Evolutionary conservation across 306 rosid species (phyloP).

Genomic region (Purshia tridentata): DNA sequence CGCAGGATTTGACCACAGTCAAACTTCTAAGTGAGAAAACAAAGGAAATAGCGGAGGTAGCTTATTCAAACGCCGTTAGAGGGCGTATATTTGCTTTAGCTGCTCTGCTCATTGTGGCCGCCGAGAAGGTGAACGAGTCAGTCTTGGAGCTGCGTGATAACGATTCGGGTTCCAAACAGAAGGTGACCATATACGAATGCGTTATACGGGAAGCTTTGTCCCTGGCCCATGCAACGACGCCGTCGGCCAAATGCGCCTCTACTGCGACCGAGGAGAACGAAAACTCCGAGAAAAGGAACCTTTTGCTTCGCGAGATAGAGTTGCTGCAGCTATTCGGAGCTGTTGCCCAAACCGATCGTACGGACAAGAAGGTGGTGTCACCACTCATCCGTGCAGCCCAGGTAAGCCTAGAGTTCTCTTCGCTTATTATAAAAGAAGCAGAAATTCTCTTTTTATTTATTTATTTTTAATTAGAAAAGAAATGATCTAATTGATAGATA

Average conservation of each 20-base stretch:
- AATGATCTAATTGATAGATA: no score
- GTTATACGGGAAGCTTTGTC: slow-evolving; percentile 35
- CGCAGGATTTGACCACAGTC: slow-evolving; percentile 37
- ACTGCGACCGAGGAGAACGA: background rate
- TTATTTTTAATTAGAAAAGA: background rate
- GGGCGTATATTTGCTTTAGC: slow-evolving; percentile 33
- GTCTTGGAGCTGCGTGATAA: slow-evolving; percentile 24
- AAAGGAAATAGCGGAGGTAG: slow-evolving; percentile 38
- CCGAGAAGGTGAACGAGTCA: slow-evolving; percentile 27
- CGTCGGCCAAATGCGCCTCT: slow-evolving; percentile 3
- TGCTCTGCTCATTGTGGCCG: slow-evolving; percentile 35
- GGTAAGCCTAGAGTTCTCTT: slow-evolving; percentile 11
- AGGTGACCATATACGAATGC: slow-evolving; percentile 36
- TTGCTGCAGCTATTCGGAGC: slow-evolving; percentile 43
- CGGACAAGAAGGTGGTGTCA: slow-evolving; percentile 32
- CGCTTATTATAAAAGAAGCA: background rate
- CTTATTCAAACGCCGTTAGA: slow-evolving; percentile 31
- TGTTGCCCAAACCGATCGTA: slow-evolving; percentile 21
- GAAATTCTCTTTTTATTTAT: background rate
- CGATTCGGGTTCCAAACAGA: slow-evolving; percentile 32
- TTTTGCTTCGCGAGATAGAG: slow-evolving; percentile 37
- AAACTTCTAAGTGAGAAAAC: slow-evolving; percentile 39
- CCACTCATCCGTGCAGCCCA: slow-evolving; percentile 37
- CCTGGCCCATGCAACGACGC: slow-evolving; percentile 15
- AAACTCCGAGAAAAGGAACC: slow-evolving; percentile 29